Base-by-base conservation (phyloP, 768 basidiomycete genomes). In the Hygrophoropsis aurantiaca region DNA sequence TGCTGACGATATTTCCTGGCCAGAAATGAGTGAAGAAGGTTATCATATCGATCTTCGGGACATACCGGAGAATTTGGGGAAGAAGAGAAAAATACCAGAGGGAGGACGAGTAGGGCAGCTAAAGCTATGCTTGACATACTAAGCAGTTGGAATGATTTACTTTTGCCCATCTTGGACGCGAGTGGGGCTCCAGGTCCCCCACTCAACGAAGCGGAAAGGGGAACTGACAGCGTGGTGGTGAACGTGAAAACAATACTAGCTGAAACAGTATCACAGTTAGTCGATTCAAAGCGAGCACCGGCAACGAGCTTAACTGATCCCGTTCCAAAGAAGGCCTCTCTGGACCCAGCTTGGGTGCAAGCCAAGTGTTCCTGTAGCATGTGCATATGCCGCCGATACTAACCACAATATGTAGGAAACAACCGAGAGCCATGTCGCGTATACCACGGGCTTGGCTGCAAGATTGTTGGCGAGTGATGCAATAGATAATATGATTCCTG, bases 241-340 rank as follows among this genome's bases (percentile, higher is more conserved):
- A 86, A 88, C 11, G 81, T 70, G 59, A 89, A 88, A 8, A 80
- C 77, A 19, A 73, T 75, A 16, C 74, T 75, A 41, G 78, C 85
- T 87, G 48, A 50, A 35, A 32, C 21, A 19, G 30, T 24, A 30
- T 46, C 30, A 44, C 47, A 10, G 24, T 40, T 25, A 54, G 40
- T 10, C 6, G 23, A 30, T 30, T 13, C 27, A 13, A 6, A 30
- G 16, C 36, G 19, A 35, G 38, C 19, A 47, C 23, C 0, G 26
- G 27, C 15, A 4, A 3, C 9, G 23, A 16, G 38, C 18, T 16
- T 78, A 51, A 87, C 87, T 78, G 44, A 81, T 70, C 48, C 79
- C 80, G 57, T 81, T 77, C 85, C 84, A 87, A 39, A 84, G 67
- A 26, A 70, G 56, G 20, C 81, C 80, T 42, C 71, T 60, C 44